These are phyloP conservation scores for Fusarium phyllophilum DNA, from an alignment of 2,329 filamentous ascomycete genomes.

Conservation along the genomic window DNA sequence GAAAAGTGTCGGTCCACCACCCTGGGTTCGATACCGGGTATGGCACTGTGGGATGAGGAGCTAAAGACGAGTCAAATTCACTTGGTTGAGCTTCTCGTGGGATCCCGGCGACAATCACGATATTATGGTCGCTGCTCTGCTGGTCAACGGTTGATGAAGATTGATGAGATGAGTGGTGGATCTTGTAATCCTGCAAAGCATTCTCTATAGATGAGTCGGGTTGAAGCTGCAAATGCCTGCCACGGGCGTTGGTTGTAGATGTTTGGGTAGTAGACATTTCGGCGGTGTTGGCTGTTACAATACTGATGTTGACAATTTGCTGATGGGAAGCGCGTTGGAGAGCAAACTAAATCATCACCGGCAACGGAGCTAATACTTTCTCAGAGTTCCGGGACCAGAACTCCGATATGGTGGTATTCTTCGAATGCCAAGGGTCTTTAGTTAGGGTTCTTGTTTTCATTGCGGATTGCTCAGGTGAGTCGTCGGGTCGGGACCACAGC, in stretches of 20 bases:
- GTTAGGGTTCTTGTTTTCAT: background rate
- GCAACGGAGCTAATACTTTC: rapidly evolving
- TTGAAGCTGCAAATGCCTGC: background rate
- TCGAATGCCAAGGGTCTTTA: background rate
- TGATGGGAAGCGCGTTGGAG: background rate
- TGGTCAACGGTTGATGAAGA: background rate
- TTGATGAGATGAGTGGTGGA: background rate
- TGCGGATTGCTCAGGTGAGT: background rate
- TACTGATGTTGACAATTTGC: background rate
- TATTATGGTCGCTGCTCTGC: background rate
- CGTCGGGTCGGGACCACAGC: background rate
- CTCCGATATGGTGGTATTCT: background rate
- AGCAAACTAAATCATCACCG: background rate
- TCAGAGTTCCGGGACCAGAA: background rate
- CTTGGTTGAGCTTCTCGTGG: background rate
- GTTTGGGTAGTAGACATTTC: background rate
- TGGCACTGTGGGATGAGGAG: background rate
- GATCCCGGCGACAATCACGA: background rate
- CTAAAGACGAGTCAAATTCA: background rate
- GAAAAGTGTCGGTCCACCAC: background rate
- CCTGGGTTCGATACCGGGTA: slow-evolving; percentile 8
- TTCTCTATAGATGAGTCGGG: background rate
- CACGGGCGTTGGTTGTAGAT: background rate
- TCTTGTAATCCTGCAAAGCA: slow-evolving; percentile 1
- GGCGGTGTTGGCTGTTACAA: background rate